Conservation (phyloP, 148 eudicot species). For the Arctostaphylos glauca region DNA sequence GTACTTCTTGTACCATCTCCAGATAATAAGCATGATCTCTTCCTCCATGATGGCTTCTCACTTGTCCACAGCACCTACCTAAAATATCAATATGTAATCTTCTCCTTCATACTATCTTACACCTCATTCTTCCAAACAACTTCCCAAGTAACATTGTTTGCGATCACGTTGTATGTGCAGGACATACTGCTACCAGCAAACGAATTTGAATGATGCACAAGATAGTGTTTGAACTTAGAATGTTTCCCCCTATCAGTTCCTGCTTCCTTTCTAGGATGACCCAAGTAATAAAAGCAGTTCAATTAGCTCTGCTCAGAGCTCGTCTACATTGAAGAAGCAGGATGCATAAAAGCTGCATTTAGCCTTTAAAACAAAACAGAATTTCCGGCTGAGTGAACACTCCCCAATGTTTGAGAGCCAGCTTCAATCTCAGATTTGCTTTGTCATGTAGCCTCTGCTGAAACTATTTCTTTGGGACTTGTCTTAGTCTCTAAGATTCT, state of each 20-base stretch:
- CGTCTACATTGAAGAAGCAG: neutral
- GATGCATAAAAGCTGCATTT: neutral
- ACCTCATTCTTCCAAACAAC: constrained; percentile 12
- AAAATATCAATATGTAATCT: neutral
- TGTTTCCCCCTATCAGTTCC: neutral
- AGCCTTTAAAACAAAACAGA: neutral
- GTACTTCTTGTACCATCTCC: neutral
- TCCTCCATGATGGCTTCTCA: constrained; percentile 1
- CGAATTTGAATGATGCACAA: neutral
- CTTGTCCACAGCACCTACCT: neutral
- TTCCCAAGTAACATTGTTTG: neutral
- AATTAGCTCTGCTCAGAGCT: neutral
- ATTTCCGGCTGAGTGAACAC: neutral
- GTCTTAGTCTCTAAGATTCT: neutral
- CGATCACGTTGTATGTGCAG: too few relatives aligned
- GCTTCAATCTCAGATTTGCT: neutral
- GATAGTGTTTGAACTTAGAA: neutral
- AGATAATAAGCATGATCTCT: neutral
- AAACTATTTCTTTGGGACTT: constrained; percentile 5
- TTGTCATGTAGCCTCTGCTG: neutral
- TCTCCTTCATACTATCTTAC: neutral
- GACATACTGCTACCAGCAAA: neutral
- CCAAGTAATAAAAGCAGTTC: neutral
- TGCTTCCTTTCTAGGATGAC: neutral
- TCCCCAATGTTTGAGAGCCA: neutral